Evolutionary conservation across 108 stramenopile genomes (phyloP).

Genomic region (Conticribra weissflogii): DNA sequence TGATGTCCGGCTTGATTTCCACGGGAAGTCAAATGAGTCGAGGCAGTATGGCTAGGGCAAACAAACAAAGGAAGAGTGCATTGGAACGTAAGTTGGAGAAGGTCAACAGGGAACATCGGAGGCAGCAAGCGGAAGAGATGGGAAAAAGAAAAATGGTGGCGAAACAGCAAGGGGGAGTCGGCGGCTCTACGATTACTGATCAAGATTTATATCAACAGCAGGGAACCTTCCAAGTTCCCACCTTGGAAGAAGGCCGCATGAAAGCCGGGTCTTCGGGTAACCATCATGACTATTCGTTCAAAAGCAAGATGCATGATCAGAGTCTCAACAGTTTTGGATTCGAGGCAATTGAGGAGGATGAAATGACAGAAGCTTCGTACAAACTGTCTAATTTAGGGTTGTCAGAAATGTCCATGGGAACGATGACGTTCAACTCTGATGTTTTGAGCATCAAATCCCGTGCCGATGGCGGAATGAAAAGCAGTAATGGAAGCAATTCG

Average conservation of each 20-base stretch:
- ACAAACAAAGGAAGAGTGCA: slow-evolving; percentile 16
- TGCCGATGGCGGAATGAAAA: not conserved
- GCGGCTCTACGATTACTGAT: slow-evolving; percentile 1
- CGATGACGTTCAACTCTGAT: slow-evolving; percentile 38
- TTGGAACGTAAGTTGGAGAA: slow-evolving; percentile 50
- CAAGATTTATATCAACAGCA: no score
- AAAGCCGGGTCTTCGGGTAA: no score
- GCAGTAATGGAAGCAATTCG: not conserved
- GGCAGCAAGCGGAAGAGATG: slow-evolving; percentile 31
- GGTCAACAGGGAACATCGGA: slow-evolving; percentile 38
- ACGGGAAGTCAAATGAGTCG: slow-evolving; percentile 14
- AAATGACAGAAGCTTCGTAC: slow-evolving; percentile 14
- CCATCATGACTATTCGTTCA: not conserved
- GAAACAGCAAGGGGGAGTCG: not conserved
- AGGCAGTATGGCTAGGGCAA: slow-evolving; percentile 12
- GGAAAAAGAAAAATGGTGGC: slow-evolving; percentile 11
- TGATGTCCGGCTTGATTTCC: slow-evolving; percentile 24
- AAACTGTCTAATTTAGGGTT: slow-evolving; percentile 37
- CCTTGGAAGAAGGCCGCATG: not conserved
- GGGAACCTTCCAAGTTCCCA: not conserved
- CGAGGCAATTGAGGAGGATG: slow-evolving; percentile 38
- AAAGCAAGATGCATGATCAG: slow-evolving; percentile 14
- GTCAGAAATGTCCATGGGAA: slow-evolving; percentile 24
- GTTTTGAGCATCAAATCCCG: slow-evolving; percentile 29
- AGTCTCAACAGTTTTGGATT: slow-evolving; percentile 26